Conservation (phyloP, 495 filamentous ascomycete genomes). For the Daldinia grandis region DNA sequence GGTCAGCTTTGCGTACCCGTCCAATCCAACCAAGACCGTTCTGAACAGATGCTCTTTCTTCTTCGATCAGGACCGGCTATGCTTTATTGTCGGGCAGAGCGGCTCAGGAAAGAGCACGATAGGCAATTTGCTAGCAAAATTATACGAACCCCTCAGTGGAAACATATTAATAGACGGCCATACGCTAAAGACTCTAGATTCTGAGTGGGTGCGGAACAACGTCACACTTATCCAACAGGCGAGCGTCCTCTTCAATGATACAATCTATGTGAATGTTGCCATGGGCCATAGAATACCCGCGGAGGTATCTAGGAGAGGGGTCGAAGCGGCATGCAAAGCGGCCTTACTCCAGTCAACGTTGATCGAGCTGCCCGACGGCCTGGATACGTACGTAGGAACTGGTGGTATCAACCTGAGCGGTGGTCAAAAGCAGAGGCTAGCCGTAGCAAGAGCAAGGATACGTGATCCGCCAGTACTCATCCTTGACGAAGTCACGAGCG, state of each 20-base stretch:
- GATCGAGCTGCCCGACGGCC: constrained; percentile 72
- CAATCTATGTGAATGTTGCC: constrained; percentile 80
- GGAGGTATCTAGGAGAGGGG: constrained; percentile 59
- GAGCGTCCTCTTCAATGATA: constrained; percentile 84
- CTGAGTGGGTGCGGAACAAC: constrained; percentile 79
- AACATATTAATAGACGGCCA: constrained; percentile 74
- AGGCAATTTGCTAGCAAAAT: constrained; percentile 77
- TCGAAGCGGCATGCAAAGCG: constrained; percentile 67
- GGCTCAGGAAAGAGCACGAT: constrained; percentile 96
- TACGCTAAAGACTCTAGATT: constrained; percentile 67
- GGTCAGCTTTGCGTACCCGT: constrained; percentile 87
- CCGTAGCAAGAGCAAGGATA: constrained; percentile 77
- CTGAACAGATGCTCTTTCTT: constrained; percentile 66
- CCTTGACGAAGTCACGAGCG: constrained; percentile 88
- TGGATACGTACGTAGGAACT: constrained; percentile 76
- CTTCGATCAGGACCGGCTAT: constrained; percentile 77
- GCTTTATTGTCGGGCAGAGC: constrained; percentile 85
- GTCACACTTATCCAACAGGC: constrained; percentile 86
- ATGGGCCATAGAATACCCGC: constrained; percentile 67
- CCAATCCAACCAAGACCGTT: constrained; percentile 68
- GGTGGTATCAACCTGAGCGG: constrained; percentile 80
- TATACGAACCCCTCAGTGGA: constrained; percentile 74
- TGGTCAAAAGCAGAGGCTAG: constrained; percentile 81
- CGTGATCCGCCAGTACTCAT: constrained; percentile 85
- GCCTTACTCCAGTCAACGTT: constrained; percentile 79